Conservation (phyloP, 2,329 filamentous ascomycete genomes). For the Ceratocystis papillata region DNA sequence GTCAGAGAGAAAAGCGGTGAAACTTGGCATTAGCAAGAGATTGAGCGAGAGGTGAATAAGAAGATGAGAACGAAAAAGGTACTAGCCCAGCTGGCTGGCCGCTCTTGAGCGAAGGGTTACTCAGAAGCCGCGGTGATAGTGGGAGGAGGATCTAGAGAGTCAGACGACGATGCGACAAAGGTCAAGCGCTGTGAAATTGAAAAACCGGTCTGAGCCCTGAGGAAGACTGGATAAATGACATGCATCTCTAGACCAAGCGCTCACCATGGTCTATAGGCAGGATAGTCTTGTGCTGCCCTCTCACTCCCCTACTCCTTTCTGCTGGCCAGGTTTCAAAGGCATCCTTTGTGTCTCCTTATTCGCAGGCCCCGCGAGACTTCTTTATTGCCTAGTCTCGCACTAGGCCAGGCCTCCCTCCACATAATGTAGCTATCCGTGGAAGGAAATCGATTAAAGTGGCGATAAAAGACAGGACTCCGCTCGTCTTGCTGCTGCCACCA, state of each 20-base stretch:
- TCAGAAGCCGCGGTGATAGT: not conserved
- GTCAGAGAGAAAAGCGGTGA: not conserved
- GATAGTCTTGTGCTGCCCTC: not conserved
- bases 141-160: not conserved
- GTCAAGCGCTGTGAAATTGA: not conserved
- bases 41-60: not conserved
- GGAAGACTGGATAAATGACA: not conserved
- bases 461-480: not conserved
- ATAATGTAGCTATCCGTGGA: not conserved
- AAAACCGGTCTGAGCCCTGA: not conserved
- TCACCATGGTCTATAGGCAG: not conserved
- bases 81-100: not conserved
- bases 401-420: not conserved
- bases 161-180: not conserved
- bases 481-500: not conserved
- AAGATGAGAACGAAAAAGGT: not conserved
- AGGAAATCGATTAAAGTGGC: not conserved
- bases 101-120: not conserved
- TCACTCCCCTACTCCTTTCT: not conserved
- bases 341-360: not conserved
- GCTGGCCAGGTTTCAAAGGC: not conserved
- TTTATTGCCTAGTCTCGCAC: not conserved
- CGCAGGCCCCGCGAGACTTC: not conserved
- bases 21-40: not conserved
- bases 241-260: not conserved